A percentile compares a stretch with the other conserved stretches of the same genome.
These are phyloP conservation scores for Candida maesae DNA, from an alignment of 805 yeast genomes.

Conservation along the genomic window DNA sequence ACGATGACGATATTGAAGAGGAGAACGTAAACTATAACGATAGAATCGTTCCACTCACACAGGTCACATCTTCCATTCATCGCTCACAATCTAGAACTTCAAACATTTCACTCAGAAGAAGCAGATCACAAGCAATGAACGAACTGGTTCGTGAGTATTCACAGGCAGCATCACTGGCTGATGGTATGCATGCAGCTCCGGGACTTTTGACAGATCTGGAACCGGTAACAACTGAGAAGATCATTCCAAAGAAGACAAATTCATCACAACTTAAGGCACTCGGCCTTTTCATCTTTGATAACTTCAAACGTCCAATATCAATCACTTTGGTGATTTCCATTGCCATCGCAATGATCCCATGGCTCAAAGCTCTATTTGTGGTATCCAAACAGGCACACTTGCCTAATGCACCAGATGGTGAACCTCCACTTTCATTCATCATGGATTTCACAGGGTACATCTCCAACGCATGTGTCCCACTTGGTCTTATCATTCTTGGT, in stretches of 20 bases:
- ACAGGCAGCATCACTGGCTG: conserved; percentile 21
- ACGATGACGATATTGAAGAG: conserved; percentile 3
- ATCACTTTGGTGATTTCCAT: conserved; percentile 63
- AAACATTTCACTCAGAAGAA: conserved; percentile 13
- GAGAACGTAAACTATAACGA: neutral
- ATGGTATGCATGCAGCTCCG: conserved; percentile 18
- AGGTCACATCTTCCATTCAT: conserved; percentile 1
- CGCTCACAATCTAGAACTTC: conserved; percentile 15
- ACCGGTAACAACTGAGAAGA: neutral
- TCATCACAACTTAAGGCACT: neutral
- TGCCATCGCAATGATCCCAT: conserved; percentile 78
- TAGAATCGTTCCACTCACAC: conserved; percentile 9
- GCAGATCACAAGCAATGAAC: conserved; percentile 32
- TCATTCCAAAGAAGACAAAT: neutral
- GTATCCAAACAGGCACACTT: conserved; percentile 39
- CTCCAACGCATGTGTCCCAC: conserved; percentile 87
- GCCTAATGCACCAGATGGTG: conserved; percentile 77
- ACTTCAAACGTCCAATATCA: conserved; percentile 71
- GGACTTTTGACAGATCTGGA: conserved; percentile 21
- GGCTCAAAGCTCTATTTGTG: conserved; percentile 74
- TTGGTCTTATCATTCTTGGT: conserved; percentile 81
- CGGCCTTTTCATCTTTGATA: conserved; percentile 34
- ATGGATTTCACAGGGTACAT: conserved; percentile 79
- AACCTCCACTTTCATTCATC: conserved; percentile 81
- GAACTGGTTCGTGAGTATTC: conserved; percentile 48